Evolutionary conservation across 2,329 filamentous ascomycete species (phyloP).

Genomic region (Zasmidium angulare): DNA sequence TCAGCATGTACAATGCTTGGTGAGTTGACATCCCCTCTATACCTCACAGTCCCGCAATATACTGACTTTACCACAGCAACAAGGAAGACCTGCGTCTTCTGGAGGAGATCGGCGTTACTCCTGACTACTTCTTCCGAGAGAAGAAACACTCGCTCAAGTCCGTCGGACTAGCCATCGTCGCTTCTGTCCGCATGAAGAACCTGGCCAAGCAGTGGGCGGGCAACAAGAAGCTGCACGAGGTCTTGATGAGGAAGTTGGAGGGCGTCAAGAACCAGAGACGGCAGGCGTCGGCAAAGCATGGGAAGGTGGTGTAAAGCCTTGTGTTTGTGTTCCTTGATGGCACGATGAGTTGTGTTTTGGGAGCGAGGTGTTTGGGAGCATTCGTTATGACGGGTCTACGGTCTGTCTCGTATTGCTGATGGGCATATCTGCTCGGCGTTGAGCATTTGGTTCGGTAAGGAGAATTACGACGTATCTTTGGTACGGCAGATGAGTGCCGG

Average conservation of each 20-base stretch:
- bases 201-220: conserved; percentile 51
- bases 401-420: neutral
- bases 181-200: conserved; percentile 52
- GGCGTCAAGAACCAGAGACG: conserved; percentile 39
- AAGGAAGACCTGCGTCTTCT: conserved; percentile 85
- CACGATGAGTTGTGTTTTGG: neutral
- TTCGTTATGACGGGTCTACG: neutral
- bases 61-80: conserved; percentile 62
- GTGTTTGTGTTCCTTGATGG: neutral
- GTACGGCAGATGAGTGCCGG: neutral
- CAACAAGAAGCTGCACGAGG: conserved; percentile 50
- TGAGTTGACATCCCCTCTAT: conserved; percentile 53
- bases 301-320: neutral
- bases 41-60: neutral
- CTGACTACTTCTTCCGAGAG: conserved; percentile 49
- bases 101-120: conserved; percentile 72
- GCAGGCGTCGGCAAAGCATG: conserved; percentile 4
- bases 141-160: conserved; percentile 49
- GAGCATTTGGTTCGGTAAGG: neutral
- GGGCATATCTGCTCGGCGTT: neutral
- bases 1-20: conserved; percentile 86
- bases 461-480: neutral
- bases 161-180: conserved; percentile 51
- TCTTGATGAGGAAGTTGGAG: conserved; percentile 47
- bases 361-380: neutral